Evolutionary conservation across 1,284 basidiomycete genomes (phyloP).

Genomic region (Phellinidium pouzarii): DNA sequence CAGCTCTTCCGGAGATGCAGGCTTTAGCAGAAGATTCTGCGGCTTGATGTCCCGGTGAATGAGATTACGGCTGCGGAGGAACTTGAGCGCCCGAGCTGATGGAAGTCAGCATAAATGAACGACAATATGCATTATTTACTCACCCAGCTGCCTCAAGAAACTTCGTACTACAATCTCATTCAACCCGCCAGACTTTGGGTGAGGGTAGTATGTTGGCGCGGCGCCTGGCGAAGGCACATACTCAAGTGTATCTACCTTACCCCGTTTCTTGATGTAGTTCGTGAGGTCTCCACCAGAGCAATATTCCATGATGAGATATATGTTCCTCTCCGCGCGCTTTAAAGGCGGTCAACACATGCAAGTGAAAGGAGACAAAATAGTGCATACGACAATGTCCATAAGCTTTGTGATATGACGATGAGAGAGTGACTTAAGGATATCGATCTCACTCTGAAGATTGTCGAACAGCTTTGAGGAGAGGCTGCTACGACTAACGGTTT

Average conservation of each 20-base stretch:
- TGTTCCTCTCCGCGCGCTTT: conserved; percentile 87
- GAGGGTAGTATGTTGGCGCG: conserved; percentile 78
- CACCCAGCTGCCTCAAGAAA: conserved; percentile 89
- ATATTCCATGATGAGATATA: conserved; percentile 98
- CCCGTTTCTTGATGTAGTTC: conserved; percentile 92
- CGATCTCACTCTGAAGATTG: conserved; percentile 95
- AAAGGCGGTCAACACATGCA: conserved; percentile 1
- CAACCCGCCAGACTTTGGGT: conserved; percentile 86
- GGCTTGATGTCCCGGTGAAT: conserved; percentile 98
- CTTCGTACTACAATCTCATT: conserved; percentile 89
- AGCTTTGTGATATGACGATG: conserved; percentile 93
- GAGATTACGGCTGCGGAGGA: conserved; percentile 82
- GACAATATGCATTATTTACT: conserved; percentile 24
- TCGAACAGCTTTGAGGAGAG: conserved; percentile 91
- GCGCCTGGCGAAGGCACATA: conserved; percentile 64
- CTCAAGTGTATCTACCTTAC: conserved; percentile 78
- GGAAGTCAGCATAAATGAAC: conserved; percentile 7
- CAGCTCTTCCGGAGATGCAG: conserved; percentile 73
- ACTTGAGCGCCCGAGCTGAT: conserved; percentile 85
- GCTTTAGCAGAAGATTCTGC: conserved; percentile 89
- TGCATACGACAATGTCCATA: conserved; percentile 80
- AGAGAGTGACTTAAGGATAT: conserved; percentile 90
- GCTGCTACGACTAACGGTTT: conserved; percentile 87
- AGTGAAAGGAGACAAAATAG: conserved; percentile 8
- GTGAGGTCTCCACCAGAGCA: conserved; percentile 95